These are phyloP conservation scores for Schizochytrium sp. DNA, from an alignment of 108 stramenopile genomes.

Conservation along the genomic window DNA sequence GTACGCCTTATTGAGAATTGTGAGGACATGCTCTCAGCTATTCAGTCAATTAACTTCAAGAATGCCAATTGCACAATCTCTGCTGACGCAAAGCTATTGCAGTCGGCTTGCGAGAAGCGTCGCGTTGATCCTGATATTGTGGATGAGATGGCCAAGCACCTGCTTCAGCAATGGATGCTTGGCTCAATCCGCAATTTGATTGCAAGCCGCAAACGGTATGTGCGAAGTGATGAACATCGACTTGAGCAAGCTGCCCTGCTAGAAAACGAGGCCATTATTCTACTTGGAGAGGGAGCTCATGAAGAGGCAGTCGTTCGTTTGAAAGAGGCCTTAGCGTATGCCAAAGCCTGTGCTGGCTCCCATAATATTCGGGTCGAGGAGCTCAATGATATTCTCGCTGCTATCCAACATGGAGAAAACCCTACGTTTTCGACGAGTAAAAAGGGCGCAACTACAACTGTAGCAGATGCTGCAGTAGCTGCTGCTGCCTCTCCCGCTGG, in stretches of 20 bases:
- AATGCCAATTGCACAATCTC: not conserved
- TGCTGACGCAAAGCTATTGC: not conserved
- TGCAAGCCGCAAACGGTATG: not conserved
- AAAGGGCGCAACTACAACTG: too few species aligned
- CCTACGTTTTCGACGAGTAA: not conserved
- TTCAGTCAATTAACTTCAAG: not conserved
- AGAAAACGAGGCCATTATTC: not conserved
- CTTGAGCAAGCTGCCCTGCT: conserved; percentile 21
- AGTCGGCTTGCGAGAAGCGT: not conserved
- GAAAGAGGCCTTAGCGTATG: not conserved
- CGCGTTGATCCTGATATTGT: not conserved
- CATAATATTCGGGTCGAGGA: not conserved
- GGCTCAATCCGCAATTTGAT: not conserved
- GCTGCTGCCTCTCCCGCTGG: too few species aligned
- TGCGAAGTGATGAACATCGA: not conserved
- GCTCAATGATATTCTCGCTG: conserved; percentile 5
- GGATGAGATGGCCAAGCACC: not conserved
- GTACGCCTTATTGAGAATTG: not conserved
- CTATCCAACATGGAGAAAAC: not conserved
- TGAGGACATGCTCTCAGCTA: not conserved
- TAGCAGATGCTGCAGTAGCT: too few species aligned
- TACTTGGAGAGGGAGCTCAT: not conserved
- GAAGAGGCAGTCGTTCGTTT: not conserved
- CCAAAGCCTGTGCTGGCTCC: not conserved
- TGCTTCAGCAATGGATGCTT: not conserved